Percentiles rank a stretch among this genome's conserved stretches.
These are phyloP conservation scores for Epichloe hybrida DNA, from an alignment of 2,329 filamentous ascomycete species.

Conservation along the genomic window DNA sequence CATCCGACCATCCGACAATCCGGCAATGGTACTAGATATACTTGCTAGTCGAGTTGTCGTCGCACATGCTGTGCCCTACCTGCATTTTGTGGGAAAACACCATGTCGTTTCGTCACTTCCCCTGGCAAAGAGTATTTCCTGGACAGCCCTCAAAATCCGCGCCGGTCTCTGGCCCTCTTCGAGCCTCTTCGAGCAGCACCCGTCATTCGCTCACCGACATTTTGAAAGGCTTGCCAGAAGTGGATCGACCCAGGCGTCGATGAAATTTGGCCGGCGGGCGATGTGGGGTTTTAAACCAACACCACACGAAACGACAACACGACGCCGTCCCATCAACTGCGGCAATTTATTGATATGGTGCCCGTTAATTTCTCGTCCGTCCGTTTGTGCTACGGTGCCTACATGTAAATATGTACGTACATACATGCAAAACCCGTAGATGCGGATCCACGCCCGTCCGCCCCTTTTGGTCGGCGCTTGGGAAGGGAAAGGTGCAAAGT, in stretches of 20 bases:
- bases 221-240: neutral
- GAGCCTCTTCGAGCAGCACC: neutral
- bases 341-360: neutral
- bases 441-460: neutral
- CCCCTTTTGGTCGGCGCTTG: neutral
- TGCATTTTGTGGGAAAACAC: neutral
- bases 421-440: no score
- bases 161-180: no score
- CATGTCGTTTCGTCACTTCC: neutral
- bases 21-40: neutral
- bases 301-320: neutral
- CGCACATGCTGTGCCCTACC: neutral
- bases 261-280: neutral
- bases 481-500: neutral
- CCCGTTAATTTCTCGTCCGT: neutral
- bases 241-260: conserved; percentile 1
- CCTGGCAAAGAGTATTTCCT: neutral
- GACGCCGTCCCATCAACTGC: neutral
- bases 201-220: conserved; percentile 6
- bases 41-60: neutral
- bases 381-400: no score
- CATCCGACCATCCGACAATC: neutral
- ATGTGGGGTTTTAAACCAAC: conserved; percentile 1
- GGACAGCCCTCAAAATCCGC: neutral
- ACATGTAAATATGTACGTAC: no score